Conservation (phyloP, 495 filamentous ascomycete species). For the Cenococcum geophilum region DNA sequence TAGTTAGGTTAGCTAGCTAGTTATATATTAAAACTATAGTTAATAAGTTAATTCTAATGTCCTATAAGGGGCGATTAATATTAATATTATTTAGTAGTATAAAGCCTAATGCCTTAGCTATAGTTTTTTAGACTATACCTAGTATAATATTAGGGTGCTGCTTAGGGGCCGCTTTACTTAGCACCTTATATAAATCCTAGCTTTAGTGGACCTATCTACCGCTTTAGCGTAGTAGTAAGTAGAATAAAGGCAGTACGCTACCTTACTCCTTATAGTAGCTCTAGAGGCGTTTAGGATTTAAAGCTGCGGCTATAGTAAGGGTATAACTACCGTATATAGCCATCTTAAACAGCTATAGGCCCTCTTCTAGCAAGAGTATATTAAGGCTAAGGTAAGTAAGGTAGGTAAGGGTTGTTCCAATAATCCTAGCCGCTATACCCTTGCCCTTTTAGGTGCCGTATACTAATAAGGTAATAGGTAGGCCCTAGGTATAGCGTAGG, state of each 20-base stretch:
- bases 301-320: slow-evolving; percentile 6
- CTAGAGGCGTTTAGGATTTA: slow-evolving; percentile 29
- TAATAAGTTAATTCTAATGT: slow-evolving; percentile 34
- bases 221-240: slow-evolving; percentile 24
- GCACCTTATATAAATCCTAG: not conserved
- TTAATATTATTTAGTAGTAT: slow-evolving; percentile 23
- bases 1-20: slow-evolving; percentile 29
- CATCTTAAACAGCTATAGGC: too few species aligned
- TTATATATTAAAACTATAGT: slow-evolving; percentile 33
- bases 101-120: slow-evolving; percentile 32
- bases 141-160: slow-evolving; percentile 30
- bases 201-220: not conserved
- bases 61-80: slow-evolving; percentile 24
- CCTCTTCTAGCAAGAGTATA: too few species aligned
- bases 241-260: slow-evolving; percentile 20
- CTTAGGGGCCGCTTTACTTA: slow-evolving; percentile 22
- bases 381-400: not conserved
- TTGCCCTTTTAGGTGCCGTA: slow-evolving; percentile 33
- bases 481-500: slow-evolving; percentile 14
- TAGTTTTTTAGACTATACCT: slow-evolving; percentile 25
- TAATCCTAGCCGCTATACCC: slow-evolving; percentile 28
- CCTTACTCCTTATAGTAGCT: slow-evolving; percentile 27
- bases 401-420: slow-evolving; percentile 14
- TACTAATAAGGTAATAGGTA: slow-evolving; percentile 22
- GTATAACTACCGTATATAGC: too few species aligned